Percentiles rank a stretch among this genome's conserved stretches.
These are phyloP conservation scores for Candida fluviatilis DNA, from an alignment of 805 yeast species.

Conservation along the genomic window DNA sequence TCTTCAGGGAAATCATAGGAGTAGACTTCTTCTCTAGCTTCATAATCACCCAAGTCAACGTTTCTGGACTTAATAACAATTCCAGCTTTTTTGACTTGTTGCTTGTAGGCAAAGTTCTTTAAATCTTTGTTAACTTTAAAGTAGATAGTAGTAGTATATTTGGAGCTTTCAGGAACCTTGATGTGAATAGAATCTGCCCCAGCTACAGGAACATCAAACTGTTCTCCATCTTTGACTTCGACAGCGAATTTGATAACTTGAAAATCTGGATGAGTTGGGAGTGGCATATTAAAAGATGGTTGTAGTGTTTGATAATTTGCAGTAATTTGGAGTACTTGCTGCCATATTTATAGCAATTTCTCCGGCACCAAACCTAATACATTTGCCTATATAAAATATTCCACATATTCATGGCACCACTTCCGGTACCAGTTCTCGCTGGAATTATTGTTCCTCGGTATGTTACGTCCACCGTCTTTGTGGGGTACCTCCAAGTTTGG, in stretches of 20 bases:
- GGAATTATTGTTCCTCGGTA: background rate
- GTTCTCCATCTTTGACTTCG: constrained; percentile 26
- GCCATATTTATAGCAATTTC: background rate
- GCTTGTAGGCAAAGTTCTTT: constrained; percentile 30
- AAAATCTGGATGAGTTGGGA: constrained; percentile 26
- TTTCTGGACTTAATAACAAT: constrained; percentile 27
- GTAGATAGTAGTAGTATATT: constrained; percentile 27
- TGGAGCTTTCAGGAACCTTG: constrained; percentile 34
- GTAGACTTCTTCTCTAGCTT: constrained; percentile 31
- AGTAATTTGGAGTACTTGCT: too few species aligned
- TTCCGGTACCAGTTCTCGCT: background rate
- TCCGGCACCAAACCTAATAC: too few species aligned
- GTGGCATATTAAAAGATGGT: too few species aligned
- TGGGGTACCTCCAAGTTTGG: background rate
- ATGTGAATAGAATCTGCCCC: constrained; percentile 25
- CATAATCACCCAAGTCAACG: constrained; percentile 28
- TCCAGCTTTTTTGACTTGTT: constrained; percentile 33
- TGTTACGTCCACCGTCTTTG: background rate
- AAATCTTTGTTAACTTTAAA: constrained; percentile 28
- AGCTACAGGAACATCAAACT: constrained; percentile 20
- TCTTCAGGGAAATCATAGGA: constrained; percentile 28
- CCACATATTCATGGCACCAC: too few species aligned
- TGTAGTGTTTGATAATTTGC: too few species aligned
- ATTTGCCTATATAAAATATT: too few species aligned
- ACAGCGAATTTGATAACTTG: constrained; percentile 27